Base-by-base conservation (phyloP, 352 stramenopile genomes). In the Phytophthora sojae region DNA sequence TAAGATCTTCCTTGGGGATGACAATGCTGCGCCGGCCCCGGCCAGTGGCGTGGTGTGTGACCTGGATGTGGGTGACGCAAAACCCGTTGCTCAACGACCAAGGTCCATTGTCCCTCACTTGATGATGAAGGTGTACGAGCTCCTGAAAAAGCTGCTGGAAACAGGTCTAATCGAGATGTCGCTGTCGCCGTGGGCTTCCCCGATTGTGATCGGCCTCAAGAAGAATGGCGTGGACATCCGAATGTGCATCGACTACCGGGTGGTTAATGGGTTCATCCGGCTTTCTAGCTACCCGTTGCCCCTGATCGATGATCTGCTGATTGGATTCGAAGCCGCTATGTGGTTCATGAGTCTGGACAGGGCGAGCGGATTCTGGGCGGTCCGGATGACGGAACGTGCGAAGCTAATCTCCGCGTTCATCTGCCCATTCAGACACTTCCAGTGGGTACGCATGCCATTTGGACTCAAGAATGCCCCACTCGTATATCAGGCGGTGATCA, bases 51-150 rank as follows among this genome's bases (percentile, higher is more conserved):
- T 42, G 32, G 9, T 42, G 32, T 42, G 32, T 15, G 32, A 15
- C 50, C 65, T 74, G 64, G 59, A 30, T 71, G 51, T 69, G 52
- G 7, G 2, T 15, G 14, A 50, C 2, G 42, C 42, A 15, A 42
- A 42, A 42, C 32, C 32, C 5, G 32, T 42, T 4, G 32, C 32
- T 42, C 32, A 42, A 42, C 8, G 8, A 15, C 32, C 9, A 15
- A 42, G 32, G 11, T 15, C 32, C 32, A 42, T 42, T 15, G 32
- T 9, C 1, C 32, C 32, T 42, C 32, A 42, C 32, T 15, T 42
- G 9, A 42, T 42, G 32, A 15, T 42, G 32, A 50, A 50, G 17
- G 15, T 23, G 12, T 50, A 50, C 17, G 42, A 50, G 15, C 42
- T 50, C 2, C 42, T 50, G 12, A 50, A 50, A 21, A 21, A 21